Conservation (phyloP, 1,284 basidiomycete species). For the Meira miltonrushii region DNA sequence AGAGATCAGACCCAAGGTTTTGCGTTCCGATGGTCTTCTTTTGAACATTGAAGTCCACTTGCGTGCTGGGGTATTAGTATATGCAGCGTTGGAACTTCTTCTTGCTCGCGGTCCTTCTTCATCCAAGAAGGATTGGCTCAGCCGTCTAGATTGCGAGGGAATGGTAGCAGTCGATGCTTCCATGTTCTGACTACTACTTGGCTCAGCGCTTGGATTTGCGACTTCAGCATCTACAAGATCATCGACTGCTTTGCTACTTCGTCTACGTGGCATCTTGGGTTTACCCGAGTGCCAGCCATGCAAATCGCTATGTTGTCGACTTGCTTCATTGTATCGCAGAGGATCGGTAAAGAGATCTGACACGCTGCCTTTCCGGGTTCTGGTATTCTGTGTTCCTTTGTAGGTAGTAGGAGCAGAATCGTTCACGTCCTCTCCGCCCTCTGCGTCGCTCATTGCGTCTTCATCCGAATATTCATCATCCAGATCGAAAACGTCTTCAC, state of each 20-base stretch:
- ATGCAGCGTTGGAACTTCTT: neutral
- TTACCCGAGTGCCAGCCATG: slow-evolving; percentile 15
- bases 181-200: neutral
- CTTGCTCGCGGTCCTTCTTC: neutral
- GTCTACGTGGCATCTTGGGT: neutral
- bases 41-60: slow-evolving; percentile 31
- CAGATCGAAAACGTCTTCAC: slow-evolving; percentile 61
- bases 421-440: slow-evolving; percentile 7
- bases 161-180: neutral
- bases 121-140: neutral
- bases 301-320: slow-evolving; percentile 28
- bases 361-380: slow-evolving; percentile 36
- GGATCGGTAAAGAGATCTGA: slow-evolving; percentile 33
- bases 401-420: slow-evolving; percentile 15
- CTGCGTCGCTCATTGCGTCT: slow-evolving; percentile 15
- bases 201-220: neutral
- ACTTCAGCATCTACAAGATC: neutral
- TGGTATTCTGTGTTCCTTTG: slow-evolving; percentile 20
- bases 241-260: slow-evolving; percentile 1
- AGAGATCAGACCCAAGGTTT: slow-evolving; percentile 29
- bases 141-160: neutral
- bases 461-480: slow-evolving; percentile 49
- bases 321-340: slow-evolving; percentile 28
- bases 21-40: slow-evolving; percentile 23
- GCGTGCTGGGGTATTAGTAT: slow-evolving; percentile 8